Evolutionary conservation across 768 basidiomycete species (phyloP), one percentile per base, ranked within the genome.

Genomic region (Russula virescens): DNA sequence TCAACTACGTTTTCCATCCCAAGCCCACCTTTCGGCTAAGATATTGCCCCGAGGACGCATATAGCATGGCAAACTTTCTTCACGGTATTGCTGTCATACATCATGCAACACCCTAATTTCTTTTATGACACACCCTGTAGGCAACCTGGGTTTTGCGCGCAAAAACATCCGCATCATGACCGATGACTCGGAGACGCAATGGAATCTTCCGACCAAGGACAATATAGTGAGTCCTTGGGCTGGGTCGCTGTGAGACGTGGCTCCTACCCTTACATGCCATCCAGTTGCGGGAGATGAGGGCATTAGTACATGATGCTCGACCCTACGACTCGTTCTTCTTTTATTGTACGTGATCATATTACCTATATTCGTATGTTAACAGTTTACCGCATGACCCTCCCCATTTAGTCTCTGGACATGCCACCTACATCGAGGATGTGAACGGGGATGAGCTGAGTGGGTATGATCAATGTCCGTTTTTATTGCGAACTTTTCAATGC

Each of bases 221-320:
- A 56, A 56, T 28, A 62, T 62, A 13, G 61, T 62, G 23, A 26
- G 61, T 62, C n/a, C n/a, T n/a, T n/a, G n/a, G n/a, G n/a, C n/a
- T n/a, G n/a, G n/a, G n/a, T n/a, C n/a, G 11, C 11, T 46, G 19
- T 46, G 28, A 34, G 21, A 21, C 34, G 31, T 46, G 11, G n/a
- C n/a, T 14, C n/a, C 21, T 13, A 23, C 18, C 7, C 48, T 26
- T 3, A 28, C 18, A 35, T 23, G 4, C 42, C 54, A 14, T 35
- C 40, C 23, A 62, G 61, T 1, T 25, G 31, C 2, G 0, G 0
- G 61, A 26, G 5, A 56, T 62, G 61, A 18, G 2, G 28, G 48
- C 25, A 48, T 25, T 62, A 18, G 55, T 62, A 11, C 10, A n/a
- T 2, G 23, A n/a, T 14, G 61, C 61, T 7, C 16, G 26, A 35